Conservation (phyloP, 1,284 basidiomycete genomes). For the Rhodotorula sp. region DNA sequence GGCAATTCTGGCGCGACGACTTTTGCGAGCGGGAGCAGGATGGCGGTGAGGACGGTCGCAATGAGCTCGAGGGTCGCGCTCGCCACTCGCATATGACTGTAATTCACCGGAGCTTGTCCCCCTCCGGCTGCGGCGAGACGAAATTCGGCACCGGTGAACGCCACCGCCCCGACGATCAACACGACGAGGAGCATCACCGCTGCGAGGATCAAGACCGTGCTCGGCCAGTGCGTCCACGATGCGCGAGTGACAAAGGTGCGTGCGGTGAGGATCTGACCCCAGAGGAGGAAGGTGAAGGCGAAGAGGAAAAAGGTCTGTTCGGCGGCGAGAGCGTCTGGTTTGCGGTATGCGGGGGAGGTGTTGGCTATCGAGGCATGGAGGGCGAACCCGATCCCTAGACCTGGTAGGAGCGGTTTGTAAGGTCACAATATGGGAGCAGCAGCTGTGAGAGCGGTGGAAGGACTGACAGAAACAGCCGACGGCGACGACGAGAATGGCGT, state of each 20-base stretch:
- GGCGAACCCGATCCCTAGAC: slow-evolving; percentile 15
- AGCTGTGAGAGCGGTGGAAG: too few relatives aligned
- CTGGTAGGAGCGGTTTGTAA: background rate
- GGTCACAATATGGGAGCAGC: too few relatives aligned
- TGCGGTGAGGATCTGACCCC: slow-evolving; percentile 5
- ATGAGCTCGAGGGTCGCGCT: background rate
- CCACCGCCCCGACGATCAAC: slow-evolving; percentile 12
- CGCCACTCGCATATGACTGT: slow-evolving; percentile 15
- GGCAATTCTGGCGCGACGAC: slow-evolving; percentile 10
- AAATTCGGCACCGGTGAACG: background rate
- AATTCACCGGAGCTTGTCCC: background rate
- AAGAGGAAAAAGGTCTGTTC: slow-evolving; percentile 16
- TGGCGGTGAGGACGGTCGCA: background rate
- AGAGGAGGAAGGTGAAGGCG: slow-evolving; percentile 3
- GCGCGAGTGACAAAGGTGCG: slow-evolving; percentile 8
- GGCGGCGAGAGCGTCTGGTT: background rate
- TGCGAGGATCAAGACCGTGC: slow-evolving; percentile 7
- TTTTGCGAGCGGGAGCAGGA: slow-evolving; percentile 18
- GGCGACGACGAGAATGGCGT: background rate
- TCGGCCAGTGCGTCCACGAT: slow-evolving; percentile 5
- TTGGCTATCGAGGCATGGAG: slow-evolving; percentile 16
- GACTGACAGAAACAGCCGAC: background rate
- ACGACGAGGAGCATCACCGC: slow-evolving; percentile 6
- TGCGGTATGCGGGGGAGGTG: background rate
- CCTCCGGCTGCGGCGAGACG: background rate